Conservation (phyloP, 2,329 filamentous ascomycete genomes). For the Leptosphaerulina australis region DNA sequence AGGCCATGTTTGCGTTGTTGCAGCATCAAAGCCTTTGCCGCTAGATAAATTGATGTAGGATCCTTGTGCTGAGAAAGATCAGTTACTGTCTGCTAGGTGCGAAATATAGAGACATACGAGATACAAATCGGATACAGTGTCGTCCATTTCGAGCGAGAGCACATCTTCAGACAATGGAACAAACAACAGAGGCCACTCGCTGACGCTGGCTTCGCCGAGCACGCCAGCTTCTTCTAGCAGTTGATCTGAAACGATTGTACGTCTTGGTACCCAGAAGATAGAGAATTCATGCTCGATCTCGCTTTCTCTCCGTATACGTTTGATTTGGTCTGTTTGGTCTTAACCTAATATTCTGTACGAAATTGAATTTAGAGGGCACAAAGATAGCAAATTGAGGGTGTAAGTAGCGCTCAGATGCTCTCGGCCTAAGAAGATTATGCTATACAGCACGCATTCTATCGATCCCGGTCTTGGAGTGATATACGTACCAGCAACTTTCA, state of each 20-base stretch:
- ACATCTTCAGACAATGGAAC: slow-evolving; percentile 91
- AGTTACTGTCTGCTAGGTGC: slow-evolving; percentile 20
- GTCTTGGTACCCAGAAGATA: slow-evolving; percentile 92
- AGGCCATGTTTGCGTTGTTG: slow-evolving; percentile 90
- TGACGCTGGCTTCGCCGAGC: slow-evolving; percentile 86
- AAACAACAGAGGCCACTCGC: slow-evolving; percentile 86
- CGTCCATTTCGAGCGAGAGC: slow-evolving; percentile 85
- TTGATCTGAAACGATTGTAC: slow-evolving; percentile 88
- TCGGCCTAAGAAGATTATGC: background rate
- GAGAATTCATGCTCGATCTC: slow-evolving; percentile 94
- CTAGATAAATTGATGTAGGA: slow-evolving; percentile 84
- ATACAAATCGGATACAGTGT: slow-evolving; percentile 86
- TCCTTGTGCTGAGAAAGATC: slow-evolving; percentile 70
- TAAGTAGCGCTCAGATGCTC: background rate
- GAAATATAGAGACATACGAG: slow-evolving; percentile 57
- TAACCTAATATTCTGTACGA: background rate
- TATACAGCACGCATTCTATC: background rate
- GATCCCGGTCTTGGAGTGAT: slow-evolving; percentile 7
- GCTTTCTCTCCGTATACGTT: slow-evolving; percentile 83
- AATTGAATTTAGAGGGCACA: slow-evolving; percentile 54
- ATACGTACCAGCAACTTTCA: slow-evolving; percentile 80
- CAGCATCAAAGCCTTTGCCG: slow-evolving; percentile 91
- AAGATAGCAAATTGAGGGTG: background rate
- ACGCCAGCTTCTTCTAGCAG: slow-evolving; percentile 92
- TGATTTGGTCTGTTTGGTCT: slow-evolving; percentile 75